Conservation (phyloP, 2,329 filamentous ascomycete genomes). For the Claviceps sp. region DNA sequence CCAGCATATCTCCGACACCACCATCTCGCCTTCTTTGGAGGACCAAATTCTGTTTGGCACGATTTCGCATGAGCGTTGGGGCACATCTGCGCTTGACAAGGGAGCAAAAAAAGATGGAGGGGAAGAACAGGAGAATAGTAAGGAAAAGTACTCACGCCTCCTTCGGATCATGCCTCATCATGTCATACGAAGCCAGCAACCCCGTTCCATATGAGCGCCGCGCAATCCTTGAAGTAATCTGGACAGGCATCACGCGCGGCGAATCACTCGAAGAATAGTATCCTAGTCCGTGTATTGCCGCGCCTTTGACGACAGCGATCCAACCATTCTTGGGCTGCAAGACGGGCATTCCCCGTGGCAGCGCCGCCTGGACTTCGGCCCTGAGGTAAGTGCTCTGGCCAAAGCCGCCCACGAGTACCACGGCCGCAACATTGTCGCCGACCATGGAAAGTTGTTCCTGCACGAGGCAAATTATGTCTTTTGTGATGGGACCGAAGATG, state of each 20-base stretch:
- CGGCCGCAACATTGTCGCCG: conserved; percentile 20
- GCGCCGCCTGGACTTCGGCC: conserved; percentile 22
- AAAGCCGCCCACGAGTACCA: conserved; percentile 36
- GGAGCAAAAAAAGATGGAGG: not conserved
- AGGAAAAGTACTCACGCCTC: conserved; percentile 18
- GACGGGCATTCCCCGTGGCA: conserved; percentile 24
- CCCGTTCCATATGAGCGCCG: conserved; percentile 24
- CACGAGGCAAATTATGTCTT: conserved; percentile 27
- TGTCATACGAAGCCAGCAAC: conserved; percentile 21
- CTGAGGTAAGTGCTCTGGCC: conserved; percentile 32
- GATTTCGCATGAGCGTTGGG: conserved; percentile 4
- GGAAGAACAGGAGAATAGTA: conserved; percentile 1
- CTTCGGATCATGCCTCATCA: conserved; percentile 21
- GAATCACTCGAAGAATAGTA: conserved; percentile 16
- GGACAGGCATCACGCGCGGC: conserved; percentile 15
- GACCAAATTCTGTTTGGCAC: conserved; percentile 20
- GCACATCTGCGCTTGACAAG: not conserved
- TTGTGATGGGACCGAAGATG: conserved; percentile 30
- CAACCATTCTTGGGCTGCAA: conserved; percentile 35
- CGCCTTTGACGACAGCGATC: conserved; percentile 37
- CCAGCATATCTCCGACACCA: conserved; percentile 26
- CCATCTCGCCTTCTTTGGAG: conserved; percentile 22
- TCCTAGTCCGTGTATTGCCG: conserved; percentile 28
- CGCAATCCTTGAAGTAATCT: conserved; percentile 22
- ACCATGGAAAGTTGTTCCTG: conserved; percentile 26